These are phyloP conservation scores for Sporothrix variecibatus DNA, from an alignment of 2,329 filamentous ascomycete species.

Conservation along the genomic window DNA sequence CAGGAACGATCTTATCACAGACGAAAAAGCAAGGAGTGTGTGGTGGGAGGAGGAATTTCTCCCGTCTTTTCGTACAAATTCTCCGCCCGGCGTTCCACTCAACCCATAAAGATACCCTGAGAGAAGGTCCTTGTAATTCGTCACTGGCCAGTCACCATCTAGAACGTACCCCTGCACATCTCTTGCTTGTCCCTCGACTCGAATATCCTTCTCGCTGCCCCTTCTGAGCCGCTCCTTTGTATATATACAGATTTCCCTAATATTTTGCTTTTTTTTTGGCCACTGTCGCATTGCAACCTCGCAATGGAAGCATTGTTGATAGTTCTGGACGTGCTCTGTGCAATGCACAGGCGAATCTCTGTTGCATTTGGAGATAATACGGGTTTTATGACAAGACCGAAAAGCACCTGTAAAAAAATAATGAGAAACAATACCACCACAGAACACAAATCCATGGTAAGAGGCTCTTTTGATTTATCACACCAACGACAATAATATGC, in stretches of 20 bases:
- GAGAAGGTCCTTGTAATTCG: neutral
- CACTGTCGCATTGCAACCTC: neutral
- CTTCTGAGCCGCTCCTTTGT: slow-evolving; percentile 7
- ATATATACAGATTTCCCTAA: neutral
- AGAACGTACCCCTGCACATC: slow-evolving; percentile 9
- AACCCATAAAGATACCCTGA: neutral
- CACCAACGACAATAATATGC: neutral
- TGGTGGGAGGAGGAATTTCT: neutral
- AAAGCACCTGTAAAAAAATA: neutral
- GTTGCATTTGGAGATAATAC: neutral
- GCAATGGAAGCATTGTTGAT: slow-evolving; percentile 2
- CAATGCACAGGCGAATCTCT: neutral
- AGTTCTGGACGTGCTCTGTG: slow-evolving; percentile 1
- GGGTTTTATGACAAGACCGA: neutral
- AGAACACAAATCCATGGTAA: neutral
- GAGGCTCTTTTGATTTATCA: neutral
- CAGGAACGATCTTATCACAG: neutral
- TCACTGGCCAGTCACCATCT: neutral
- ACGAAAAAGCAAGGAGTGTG: neutral
- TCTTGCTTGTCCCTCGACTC: neutral
- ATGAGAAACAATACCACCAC: slow-evolving; percentile 9
- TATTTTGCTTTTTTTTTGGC: neutral
- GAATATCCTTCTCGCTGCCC: neutral
- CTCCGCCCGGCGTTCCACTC: slow-evolving; percentile 2
- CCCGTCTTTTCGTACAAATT: neutral